phyloP scores from a whole-genome alignment of 2,329 filamentous ascomycete genomes.

The Arthrobotrys conoides region DNA sequence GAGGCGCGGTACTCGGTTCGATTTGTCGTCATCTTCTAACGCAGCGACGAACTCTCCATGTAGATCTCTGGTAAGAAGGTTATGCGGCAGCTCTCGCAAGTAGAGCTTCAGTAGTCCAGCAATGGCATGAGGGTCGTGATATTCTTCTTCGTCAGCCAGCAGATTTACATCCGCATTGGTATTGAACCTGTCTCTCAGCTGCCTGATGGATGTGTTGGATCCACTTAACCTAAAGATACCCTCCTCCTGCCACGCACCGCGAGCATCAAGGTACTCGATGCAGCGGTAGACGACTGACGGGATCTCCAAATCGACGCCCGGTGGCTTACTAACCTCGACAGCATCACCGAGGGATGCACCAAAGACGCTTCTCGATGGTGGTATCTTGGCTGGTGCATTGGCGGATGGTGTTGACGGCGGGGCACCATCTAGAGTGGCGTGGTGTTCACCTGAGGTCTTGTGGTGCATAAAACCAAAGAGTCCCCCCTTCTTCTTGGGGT shows the following conservation, averaged over 20 bases:
- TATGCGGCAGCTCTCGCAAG: slow-evolving; percentile 89
- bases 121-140: slow-evolving; percentile 95
- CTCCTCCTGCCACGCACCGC: slow-evolving; percentile 86
- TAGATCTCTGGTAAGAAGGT: slow-evolving; percentile 89
- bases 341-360: slow-evolving; percentile 88
- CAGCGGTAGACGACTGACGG: slow-evolving; percentile 96
- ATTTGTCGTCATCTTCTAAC: slow-evolving; percentile 81
- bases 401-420: slow-evolving; percentile 16
- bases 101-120: slow-evolving; percentile 95
- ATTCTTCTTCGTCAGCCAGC: slow-evolving; percentile 79
- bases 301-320: slow-evolving; percentile 80
- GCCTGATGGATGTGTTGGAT: slow-evolving; percentile 95
- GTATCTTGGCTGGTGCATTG: slow-evolving; percentile 60
- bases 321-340: slow-evolving; percentile 82
- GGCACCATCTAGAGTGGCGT: slow-evolving; percentile 22
- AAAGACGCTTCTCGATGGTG: slow-evolving; percentile 73
- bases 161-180: slow-evolving; percentile 91
- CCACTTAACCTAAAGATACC: slow-evolving; percentile 97
- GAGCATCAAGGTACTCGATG: slow-evolving; percentile 89
- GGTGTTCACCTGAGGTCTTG: slow-evolving; percentile 75
- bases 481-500: slow-evolving; percentile 75
- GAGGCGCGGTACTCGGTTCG: slow-evolving; percentile 82
- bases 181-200: slow-evolving; percentile 92
- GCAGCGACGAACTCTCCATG: slow-evolving; percentile 89
- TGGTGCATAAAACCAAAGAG: slow-evolving; percentile 73